Base-by-base conservation (phyloP, 2,329 filamentous ascomycete species). In the Penicillium polonicum region DNA sequence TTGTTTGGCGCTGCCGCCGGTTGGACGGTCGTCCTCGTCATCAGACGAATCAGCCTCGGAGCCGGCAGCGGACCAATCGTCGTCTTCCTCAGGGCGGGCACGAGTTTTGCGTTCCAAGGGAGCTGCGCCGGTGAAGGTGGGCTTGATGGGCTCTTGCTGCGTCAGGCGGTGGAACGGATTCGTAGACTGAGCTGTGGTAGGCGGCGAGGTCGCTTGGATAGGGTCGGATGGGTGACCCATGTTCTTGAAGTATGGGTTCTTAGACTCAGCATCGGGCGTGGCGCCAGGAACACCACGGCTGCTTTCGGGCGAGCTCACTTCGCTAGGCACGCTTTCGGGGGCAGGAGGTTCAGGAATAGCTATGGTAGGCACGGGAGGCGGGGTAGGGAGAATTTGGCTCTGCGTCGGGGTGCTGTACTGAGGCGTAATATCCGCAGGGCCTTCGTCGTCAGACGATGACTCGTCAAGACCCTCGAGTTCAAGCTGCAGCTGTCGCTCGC, bases 181-280 rank as follows among this genome's bases (percentile, higher is more conserved):
- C 10, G 91, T 97, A n/a, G 90, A 92, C 25, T 84, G 82, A 46
- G 87, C 82, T 35, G 83, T 76, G 31, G 72, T 53, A 52, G 78
- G 75, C 60, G 76, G 76, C 62, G 78, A 70, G 31, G 77, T 68
- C 15, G 74, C 67, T 12, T 85, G 77, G 19, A 81, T 77, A 55
- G 61, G 38, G 12, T 85, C 87, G 7, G 79, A 79, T 10, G 85
- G 80, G 72, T 92, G 88, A 49, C 86, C 87, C 81, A 95, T 87
- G 79, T 92, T 94, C 76, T 89, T 91, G 79, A 93, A 91, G 79
- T 96, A 99, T 3, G 94, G 94, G 71, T 97, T 97, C 74, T 90
- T 93, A 68, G 91, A 96, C 75, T 96, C 90, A 2, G 84, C 82
- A 64, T 91, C 88, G 6, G 81, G 78, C 3, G 82, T 80, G 45